Evolutionary conservation across 306 rosid species (phyloP), one percentile per base, ranked within the genome.

Genomic region (Dryas drummondii): DNA sequence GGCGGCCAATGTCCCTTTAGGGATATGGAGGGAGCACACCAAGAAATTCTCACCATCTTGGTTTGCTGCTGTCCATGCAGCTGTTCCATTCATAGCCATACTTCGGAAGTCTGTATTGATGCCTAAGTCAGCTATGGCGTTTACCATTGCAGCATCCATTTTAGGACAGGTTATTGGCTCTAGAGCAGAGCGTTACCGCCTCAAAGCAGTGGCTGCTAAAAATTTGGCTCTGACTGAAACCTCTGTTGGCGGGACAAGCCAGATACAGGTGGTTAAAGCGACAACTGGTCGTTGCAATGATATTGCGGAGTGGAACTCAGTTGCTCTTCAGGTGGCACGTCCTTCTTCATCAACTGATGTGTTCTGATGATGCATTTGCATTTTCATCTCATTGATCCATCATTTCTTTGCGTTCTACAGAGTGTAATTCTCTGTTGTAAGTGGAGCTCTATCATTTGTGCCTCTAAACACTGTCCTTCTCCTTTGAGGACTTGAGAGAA

Each of bases 61-160:
- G 98, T 94, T 94, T 74, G 86, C 88, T 37, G 98, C 98, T 3
- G 91, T 94, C 53, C 98, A 94, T 71, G 98, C 97, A 7, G 98
- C 98, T 66, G 98, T 94, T 78, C 98, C 98, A 60, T 94, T 94
- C 90, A 91, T 94, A 83, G 98, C 84, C n/a, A 77, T 94, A 82
- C 93, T 94, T 40, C 87, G 98, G 88, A 94, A 94, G 83, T 80
- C 98, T 37, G 84, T 94, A 41, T 69, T 94, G 32, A 94, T 94
- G 98, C 98, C 98, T 10, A 94, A 94, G 84, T 48, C 99, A 47
- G 99, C 97, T 14, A 91, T 94, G 99, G 99, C 97, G 8, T 91
- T 94, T 72, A 94, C 97, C 44, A 94, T 94, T 75, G 99, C 96
- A 4, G 97, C 99, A 78, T 94, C 97, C 2, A 75, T 92, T 26